Conservation (phyloP, 2,329 filamentous ascomycete genomes). For the Pleurostoma richardsiae region DNA sequence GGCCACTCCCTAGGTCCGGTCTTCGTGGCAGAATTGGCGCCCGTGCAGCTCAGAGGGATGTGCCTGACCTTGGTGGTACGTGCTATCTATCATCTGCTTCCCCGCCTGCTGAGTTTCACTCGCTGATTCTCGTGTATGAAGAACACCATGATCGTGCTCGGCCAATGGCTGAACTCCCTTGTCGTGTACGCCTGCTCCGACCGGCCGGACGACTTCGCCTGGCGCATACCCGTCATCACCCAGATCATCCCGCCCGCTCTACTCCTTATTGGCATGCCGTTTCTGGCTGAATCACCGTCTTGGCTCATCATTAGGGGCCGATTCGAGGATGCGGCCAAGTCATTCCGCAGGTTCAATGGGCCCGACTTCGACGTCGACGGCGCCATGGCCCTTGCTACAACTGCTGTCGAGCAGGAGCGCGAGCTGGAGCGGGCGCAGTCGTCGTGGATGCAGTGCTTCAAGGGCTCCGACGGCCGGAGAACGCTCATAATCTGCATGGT, state of each 20-base stretch:
- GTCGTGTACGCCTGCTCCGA: conserved; percentile 14
- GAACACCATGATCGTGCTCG: conserved; percentile 26
- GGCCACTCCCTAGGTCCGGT: conserved; percentile 24
- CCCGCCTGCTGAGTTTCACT: too few relatives aligned
- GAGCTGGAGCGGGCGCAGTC: conserved; percentile 13
- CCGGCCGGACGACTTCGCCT: conserved; percentile 15
- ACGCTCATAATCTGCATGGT: conserved; percentile 23
- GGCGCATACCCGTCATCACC: conserved; percentile 22
- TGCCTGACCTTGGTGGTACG: conserved; percentile 19
- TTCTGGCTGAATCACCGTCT: conserved; percentile 12
- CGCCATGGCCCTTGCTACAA: conserved; percentile 9
- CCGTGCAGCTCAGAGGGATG: conserved; percentile 21
- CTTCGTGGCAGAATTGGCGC: conserved; percentile 24
- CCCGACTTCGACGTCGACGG: conserved; percentile 17
- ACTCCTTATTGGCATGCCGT: conserved; percentile 9
- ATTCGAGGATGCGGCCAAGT: conserved; percentile 11
- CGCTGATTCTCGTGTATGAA: background rate
- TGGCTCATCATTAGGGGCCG: conserved; percentile 13
- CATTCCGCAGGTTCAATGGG: conserved; percentile 18
- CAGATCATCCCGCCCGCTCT: conserved; percentile 20
- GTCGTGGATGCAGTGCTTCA: conserved; percentile 21
- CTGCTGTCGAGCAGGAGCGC: conserved; percentile 12
- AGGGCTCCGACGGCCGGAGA: conserved; percentile 18
- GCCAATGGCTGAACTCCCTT: conserved; percentile 20
- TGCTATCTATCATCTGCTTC: background rate